Conservation (phyloP, 1,284 basidiomycete genomes). For the Heterobasidion parviporum region DNA sequence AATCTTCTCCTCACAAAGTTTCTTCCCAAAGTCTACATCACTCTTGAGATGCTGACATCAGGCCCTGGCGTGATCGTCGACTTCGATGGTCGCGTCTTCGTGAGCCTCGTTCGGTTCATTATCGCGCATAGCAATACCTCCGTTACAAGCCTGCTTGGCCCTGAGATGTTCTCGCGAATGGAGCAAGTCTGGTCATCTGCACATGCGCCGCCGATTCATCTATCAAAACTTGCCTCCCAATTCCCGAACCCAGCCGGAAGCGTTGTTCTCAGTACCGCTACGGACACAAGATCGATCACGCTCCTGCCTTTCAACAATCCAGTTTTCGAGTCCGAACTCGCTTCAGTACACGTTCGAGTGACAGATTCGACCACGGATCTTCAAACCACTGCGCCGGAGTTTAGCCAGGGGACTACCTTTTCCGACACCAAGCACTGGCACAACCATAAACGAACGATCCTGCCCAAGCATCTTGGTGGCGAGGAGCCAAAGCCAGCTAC, state of each 20-base stretch:
- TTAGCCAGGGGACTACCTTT: constrained; percentile 33
- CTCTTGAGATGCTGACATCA: constrained; percentile 19
- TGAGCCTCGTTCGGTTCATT: constrained; percentile 28
- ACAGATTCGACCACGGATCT: constrained; percentile 15
- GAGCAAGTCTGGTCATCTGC: neutral
- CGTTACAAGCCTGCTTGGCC: constrained; percentile 24
- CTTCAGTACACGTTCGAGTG: constrained; percentile 25
- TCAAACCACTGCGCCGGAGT: constrained; percentile 23
- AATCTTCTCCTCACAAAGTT: constrained; percentile 24
- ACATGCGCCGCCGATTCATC: neutral
- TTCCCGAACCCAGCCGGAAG: neutral
- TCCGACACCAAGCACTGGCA: constrained; percentile 55
- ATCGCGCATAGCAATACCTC: constrained; percentile 15
- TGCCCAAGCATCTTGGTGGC: constrained; percentile 51
- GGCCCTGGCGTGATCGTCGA: constrained; percentile 23
- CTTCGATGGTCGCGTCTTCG: constrained; percentile 45
- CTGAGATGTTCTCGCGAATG: constrained; percentile 11
- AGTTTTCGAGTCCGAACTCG: constrained; percentile 40
- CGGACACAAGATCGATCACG: constrained; percentile 9
- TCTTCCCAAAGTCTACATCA: constrained; percentile 28
- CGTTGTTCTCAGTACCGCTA: neutral
- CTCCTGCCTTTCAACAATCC: constrained; percentile 45
- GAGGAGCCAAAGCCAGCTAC: constrained; percentile 22
- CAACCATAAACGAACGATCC: constrained; percentile 34
- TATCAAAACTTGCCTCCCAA: neutral